A percentile compares a stretch with the other conserved stretches of the same genome.
These are phyloP conservation scores for Cylindrotheca fusiformis DNA, from an alignment of 108 stramenopile genomes.

Conservation along the genomic window DNA sequence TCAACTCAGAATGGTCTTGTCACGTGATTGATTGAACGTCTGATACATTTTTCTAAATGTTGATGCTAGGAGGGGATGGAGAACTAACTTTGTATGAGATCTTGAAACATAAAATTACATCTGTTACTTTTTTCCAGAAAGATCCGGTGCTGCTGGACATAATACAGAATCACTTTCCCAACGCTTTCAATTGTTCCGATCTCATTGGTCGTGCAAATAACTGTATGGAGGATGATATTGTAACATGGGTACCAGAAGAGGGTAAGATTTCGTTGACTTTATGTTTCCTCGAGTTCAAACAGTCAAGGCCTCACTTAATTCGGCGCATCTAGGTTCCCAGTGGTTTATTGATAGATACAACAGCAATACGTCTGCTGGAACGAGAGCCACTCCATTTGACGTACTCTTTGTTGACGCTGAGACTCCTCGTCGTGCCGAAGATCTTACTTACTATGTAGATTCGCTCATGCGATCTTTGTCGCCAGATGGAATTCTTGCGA, in stretches of 20 bases:
- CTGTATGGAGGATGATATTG: constrained; percentile 41
- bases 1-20: background rate
- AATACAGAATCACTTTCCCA: background rate
- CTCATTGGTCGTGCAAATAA: constrained; percentile 57
- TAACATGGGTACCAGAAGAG: background rate
- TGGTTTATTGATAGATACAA: background rate
- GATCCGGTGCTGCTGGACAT: background rate
- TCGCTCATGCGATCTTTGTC: constrained; percentile 6
- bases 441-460: constrained; percentile 33
- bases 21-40: constrained; percentile 14
- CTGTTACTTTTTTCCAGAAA: background rate
- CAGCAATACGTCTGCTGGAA: too few relatives aligned
- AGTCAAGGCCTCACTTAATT: background rate
- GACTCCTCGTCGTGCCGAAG: constrained; percentile 59
- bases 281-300: background rate
- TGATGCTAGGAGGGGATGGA: background rate
- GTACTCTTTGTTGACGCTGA: constrained; percentile 84
- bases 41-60: constrained; percentile 82
- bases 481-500: constrained; percentile 34
- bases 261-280: background rate
- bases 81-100: background rate
- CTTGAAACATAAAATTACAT: background rate
- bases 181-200: background rate
- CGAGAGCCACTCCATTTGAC: constrained; percentile 43
- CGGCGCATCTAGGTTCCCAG: background rate